A percentile compares a stretch with the other conserved stretches of the same genome.
These are phyloP conservation scores for Trypanosoma avium DNA, from an alignment of 208 protist species.

Conservation along the genomic window DNA sequence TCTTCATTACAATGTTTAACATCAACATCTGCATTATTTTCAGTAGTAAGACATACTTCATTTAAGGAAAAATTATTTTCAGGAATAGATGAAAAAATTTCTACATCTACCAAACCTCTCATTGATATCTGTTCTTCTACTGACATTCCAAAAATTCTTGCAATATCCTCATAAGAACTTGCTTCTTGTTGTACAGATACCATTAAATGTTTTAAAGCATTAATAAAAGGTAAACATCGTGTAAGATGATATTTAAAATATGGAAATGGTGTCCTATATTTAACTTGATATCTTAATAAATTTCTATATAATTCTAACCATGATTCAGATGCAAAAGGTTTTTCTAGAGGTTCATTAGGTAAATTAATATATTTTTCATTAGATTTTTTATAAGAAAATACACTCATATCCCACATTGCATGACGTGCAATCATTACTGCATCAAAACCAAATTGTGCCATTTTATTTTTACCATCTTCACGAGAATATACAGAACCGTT, in stretches of 20 bases:
- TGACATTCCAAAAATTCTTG: conserved; percentile 47
- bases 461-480: conserved; percentile 42
- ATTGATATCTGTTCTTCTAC: conserved; percentile 32
- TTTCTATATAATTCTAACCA: conserved; percentile 32
- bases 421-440: conserved; percentile 95
- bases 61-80: not conserved
- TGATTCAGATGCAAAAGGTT: conserved; percentile 11
- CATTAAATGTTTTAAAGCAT: conserved; percentile 66
- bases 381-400: conserved; percentile 55
- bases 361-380: not conserved
- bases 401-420: conserved; percentile 92
- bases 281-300: conserved; percentile 53
- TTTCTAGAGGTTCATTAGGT: not conserved
- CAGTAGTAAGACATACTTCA: not conserved
- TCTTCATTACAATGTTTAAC: not conserved
- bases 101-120: conserved; percentile 26
- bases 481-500: conserved; percentile 65
- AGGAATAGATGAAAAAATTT: conserved; percentile 36
- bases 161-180: conserved; percentile 65
- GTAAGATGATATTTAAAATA: conserved; percentile 91
- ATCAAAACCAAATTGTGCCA: conserved; percentile 66
- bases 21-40: not conserved
- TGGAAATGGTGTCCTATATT: conserved; percentile 66
- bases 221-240: conserved; percentile 66
- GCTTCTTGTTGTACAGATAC: conserved; percentile 43